phyloP scores from a whole-genome alignment of 2,329 filamentous ascomycete species.

The Didymella glomerata region DNA sequence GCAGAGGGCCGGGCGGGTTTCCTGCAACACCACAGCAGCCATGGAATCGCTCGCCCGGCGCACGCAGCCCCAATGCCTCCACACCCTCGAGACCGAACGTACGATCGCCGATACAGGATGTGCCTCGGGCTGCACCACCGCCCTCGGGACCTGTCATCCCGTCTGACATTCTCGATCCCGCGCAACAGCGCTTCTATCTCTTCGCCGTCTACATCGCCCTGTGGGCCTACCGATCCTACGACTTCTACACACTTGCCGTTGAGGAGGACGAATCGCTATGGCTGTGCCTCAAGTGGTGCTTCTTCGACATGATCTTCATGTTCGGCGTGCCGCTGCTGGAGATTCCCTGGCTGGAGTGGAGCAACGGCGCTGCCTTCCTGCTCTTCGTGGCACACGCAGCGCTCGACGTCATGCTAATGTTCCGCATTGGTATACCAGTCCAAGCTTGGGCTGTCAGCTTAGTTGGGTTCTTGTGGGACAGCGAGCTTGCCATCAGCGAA shows the following conservation, averaged over 20 bases:
- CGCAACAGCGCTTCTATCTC: conserved; percentile 88
- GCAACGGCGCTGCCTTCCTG: conserved; percentile 74
- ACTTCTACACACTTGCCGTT: conserved; percentile 80
- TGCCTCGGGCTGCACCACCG: conserved; percentile 37
- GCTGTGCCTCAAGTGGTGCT: conserved; percentile 92
- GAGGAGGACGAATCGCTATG: conserved; percentile 87
- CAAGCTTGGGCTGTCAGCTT: conserved; percentile 76
- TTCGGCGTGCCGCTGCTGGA: conserved; percentile 86
- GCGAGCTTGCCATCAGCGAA: conserved; percentile 93
- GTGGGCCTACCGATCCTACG: conserved; percentile 84
- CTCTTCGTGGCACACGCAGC: conserved; percentile 76
- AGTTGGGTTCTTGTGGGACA: conserved; percentile 85
- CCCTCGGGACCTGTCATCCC: conserved; percentile 75
- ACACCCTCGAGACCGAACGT: conserved; percentile 46
- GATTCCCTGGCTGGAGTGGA: conserved; percentile 97
- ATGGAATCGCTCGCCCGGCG: conserved; percentile 43
- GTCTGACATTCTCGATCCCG: conserved; percentile 82
- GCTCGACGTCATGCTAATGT: conserved; percentile 89
- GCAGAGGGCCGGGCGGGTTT: conserved; percentile 78
- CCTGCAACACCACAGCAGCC: conserved; percentile 73
- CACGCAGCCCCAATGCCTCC: conserved; percentile 34
- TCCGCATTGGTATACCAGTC: conserved; percentile 82
- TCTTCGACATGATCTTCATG: conserved; percentile 84
- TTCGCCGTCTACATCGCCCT: conserved; percentile 79
- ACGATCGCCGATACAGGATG: conserved; percentile 44